Percentiles rank a stretch among this genome's conserved stretches.
phyloP scores from a whole-genome alignment of 73 alveolate species.

The Paramecium primaurelia region DNA sequence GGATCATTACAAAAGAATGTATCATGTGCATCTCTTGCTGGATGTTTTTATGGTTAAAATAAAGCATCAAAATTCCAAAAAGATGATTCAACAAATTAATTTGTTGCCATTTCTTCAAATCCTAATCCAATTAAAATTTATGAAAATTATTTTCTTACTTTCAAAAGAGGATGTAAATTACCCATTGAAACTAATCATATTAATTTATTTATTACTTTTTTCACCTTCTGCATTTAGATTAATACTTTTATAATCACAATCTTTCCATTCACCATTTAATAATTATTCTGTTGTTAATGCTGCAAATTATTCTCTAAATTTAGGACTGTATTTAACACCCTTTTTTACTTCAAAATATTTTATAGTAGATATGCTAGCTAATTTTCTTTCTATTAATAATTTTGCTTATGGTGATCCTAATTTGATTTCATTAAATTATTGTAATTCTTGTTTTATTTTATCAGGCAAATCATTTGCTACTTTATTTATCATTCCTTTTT shows the following conservation, averaged over 20 bases:
- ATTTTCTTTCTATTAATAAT: constrained; percentile 31
- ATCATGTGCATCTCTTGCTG: constrained; percentile 99
- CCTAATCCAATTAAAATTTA: constrained; percentile 98
- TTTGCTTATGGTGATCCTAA: neutral
- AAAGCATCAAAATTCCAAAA: constrained; percentile 99
- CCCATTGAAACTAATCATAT: constrained; percentile 69
- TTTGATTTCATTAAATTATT: constrained; percentile 16
- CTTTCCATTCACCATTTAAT: neutral
- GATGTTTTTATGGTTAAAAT: constrained; percentile 99
- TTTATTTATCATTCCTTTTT: constrained; percentile 20
- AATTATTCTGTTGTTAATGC: constrained; percentile 28
- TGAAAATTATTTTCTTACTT: constrained; percentile 95
- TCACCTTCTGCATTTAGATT: neutral
- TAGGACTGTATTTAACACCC: neutral
- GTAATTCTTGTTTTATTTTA: neutral
- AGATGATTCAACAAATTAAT: constrained; percentile 97
- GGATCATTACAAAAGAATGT: constrained; percentile 97
- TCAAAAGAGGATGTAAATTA: constrained; percentile 95
- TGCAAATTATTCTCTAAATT: constrained; percentile 20
- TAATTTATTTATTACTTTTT: neutral
- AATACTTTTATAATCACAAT: neutral
- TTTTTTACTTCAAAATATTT: neutral
- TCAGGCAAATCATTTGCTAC: constrained; percentile 1
- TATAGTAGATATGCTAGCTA: neutral
- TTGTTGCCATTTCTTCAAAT: constrained; percentile 99